Base-by-base conservation (phyloP, 2,329 filamentous ascomycete species). In the Periglandula ipomoeae region DNA sequence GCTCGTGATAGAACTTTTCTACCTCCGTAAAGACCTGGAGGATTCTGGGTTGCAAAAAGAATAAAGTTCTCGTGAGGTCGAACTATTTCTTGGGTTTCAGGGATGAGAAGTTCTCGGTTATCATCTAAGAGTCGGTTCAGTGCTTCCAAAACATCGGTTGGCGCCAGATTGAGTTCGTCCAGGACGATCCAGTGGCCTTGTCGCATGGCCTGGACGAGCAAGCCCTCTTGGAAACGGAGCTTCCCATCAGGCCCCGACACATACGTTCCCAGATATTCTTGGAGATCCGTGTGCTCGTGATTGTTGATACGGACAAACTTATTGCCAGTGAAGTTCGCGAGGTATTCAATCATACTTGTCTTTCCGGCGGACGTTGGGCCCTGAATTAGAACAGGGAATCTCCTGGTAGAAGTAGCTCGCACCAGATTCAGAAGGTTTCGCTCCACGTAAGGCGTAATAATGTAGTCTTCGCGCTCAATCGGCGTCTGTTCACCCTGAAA, bases 251-350 rank as follows among this genome's bases (percentile, higher is more conserved):
- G 69, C 22, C 84, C 87, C 2, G 93, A 96, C 1, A 95, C 74
- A 57, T 98, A 99, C 0, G 89, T 95, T 17, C 93, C 93, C 5
- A 99, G 72, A 60, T 99, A 99, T 63, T 99, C 94, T 65, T 98
- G 93, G 34, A 99, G 72, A 65, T 99, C 93, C 0, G 93, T 98
- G 61, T 98, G 93, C 62, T 99, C 94, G 66, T 99, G 93, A 58
- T 99, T 99, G 70, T 99, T 99, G 73, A 99, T 98, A 52, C 93
- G 82, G 39, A 98, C 89, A 61, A 97, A 98, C 61, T 87, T 93
- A 64, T 99, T 95, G 3, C 94, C 93, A 26, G 89, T 97, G 48
- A 87, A 85, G 60, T 95, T 93, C n/a, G 94, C 91, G 34, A 99
- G 76, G 63, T 95, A 96, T 66, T 97, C 91, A 38, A 98, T 95